Evolutionary conservation across 176 grass and related monocot species (phyloP).

Genomic region (Cocos nucifera): DNA sequence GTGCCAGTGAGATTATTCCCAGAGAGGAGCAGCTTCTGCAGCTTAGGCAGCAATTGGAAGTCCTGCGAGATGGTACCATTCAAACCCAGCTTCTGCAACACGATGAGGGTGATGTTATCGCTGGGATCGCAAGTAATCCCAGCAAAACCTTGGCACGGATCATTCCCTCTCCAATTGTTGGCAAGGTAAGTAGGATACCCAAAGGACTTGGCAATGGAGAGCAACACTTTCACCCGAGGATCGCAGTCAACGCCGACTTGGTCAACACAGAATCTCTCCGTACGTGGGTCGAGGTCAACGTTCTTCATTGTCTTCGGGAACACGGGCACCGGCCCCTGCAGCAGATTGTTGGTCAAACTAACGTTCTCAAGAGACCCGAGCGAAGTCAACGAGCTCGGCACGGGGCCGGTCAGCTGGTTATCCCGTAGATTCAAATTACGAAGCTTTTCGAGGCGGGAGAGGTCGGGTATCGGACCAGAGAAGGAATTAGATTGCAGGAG

Average conservation of each 20-base stretch:
- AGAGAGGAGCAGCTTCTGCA: conserved; percentile 20
- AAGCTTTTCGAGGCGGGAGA: conserved; percentile 19
- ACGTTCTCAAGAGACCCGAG: conserved; percentile 17
- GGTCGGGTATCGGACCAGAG: conserved; percentile 21
- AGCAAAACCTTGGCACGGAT: conserved; percentile 20
- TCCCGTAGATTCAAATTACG: conserved; percentile 16
- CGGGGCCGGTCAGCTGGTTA: conserved; percentile 31
- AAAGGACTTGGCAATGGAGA: conserved; percentile 15
- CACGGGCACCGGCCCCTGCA: conserved; percentile 25
- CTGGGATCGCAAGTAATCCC: conserved; percentile 25
- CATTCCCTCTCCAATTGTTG: conserved; percentile 29
- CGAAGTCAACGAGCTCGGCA: conserved; percentile 22
- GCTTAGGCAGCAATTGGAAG: conserved; percentile 14
- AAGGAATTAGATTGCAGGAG: conserved; percentile 29
- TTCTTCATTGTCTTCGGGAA: conserved; percentile 14
- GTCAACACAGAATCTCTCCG: conserved; percentile 23
- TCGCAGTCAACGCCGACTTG: conserved; percentile 11
- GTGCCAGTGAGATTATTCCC: conserved; percentile 24
- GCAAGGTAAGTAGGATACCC: conserved; percentile 12
- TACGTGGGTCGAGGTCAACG: conserved; percentile 1
- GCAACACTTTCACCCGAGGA: conserved; percentile 8
- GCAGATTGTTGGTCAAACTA: conserved; percentile 22
- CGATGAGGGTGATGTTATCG: conserved; percentile 22
- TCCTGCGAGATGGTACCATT: conserved; percentile 26
- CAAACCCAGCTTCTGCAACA: conserved; percentile 21